Evolutionary conservation across 202 grass and related monocot species (phyloP).

Genomic region (Zizania palustris): DNA sequence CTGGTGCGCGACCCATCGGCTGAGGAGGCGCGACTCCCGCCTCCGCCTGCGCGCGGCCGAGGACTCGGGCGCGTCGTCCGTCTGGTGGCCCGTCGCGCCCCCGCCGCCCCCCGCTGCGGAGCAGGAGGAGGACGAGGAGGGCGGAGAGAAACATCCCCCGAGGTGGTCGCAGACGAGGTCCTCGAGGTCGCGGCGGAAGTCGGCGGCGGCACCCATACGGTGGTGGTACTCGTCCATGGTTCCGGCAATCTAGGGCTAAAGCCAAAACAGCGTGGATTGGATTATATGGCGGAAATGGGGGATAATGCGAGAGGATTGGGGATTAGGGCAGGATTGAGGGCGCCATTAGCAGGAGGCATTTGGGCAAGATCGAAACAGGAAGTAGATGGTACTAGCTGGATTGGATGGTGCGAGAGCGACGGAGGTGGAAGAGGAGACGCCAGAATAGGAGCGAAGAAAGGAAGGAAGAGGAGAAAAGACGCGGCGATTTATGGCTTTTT

Average conservation of each 20-base stretch:
- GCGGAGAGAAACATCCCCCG: slow-evolving; percentile 66
- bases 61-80: slow-evolving; percentile 58
- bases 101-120: slow-evolving; percentile 20
- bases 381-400: background rate
- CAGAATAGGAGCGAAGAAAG: background rate
- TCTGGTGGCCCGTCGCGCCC: slow-evolving; percentile 31
- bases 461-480: slow-evolving; percentile 10
- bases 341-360: slow-evolving; percentile 24
- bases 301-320: slow-evolving; percentile 44
- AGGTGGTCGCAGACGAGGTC: slow-evolving; percentile 95
- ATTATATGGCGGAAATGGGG: background rate
- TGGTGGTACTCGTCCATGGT: slow-evolving; percentile 55
- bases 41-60: slow-evolving; percentile 61
- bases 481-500: slow-evolving; percentile 1
- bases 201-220: slow-evolving; percentile 72
- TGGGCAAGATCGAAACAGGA: background rate
- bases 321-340: background rate
- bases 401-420: slow-evolving; percentile 22
- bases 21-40: slow-evolving; percentile 72
- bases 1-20: slow-evolving; percentile 90
- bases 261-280: background rate
- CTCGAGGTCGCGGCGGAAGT: slow-evolving; percentile 92
- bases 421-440: background rate
- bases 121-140: slow-evolving; percentile 66
- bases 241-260: slow-evolving; percentile 6